Percentiles rank a stretch among this genome's conserved stretches.
Evolutionary conservation across 2,329 filamentous ascomycete genomes (phyloP).

Genomic region (Alternaria hordeiaustralica): DNA sequence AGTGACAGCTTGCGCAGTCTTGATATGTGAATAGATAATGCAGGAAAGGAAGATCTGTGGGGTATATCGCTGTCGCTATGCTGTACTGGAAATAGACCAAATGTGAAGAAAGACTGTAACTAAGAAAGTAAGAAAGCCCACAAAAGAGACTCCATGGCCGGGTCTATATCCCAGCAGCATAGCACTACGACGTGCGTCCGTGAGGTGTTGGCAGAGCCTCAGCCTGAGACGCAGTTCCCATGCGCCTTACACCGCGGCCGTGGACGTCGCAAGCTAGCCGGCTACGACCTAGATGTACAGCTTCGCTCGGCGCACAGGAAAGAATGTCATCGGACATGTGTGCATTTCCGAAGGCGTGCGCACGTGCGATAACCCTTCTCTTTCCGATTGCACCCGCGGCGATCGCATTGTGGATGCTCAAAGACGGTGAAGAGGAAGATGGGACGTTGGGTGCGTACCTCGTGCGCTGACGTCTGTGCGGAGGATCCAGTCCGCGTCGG

Average conservation of each 20-base stretch:
- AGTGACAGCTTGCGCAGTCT: conserved; percentile 13
- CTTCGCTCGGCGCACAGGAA: conserved; percentile 14
- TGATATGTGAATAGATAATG: conserved; percentile 9
- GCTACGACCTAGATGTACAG: conserved; percentile 26
- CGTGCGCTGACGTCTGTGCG: conserved; percentile 13
- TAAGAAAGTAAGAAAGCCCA: conserved; percentile 3
- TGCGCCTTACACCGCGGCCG: conserved; percentile 31
- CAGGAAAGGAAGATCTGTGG: conserved; percentile 14
- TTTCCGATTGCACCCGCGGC: conserved; percentile 16
- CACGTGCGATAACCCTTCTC: conserved; percentile 11
- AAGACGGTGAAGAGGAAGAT: conserved; percentile 12
- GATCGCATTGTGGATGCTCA: conserved; percentile 1
- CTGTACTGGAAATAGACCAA: conserved; percentile 9
- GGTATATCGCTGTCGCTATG: conserved; percentile 14
- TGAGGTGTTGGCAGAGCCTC: conserved; percentile 20
- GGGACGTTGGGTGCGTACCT: conserved; percentile 14
- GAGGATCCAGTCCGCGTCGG: conserved; percentile 12
- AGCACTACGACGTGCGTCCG: conserved; percentile 4
- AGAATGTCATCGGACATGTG: conserved; percentile 10
- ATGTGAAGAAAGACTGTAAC: conserved; percentile 10
- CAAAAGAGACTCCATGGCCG: conserved; percentile 1
- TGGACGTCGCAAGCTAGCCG: conserved; percentile 31
- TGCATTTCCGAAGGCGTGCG: conserved; percentile 4
- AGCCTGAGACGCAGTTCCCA: conserved; percentile 13
- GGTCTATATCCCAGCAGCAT: conserved; percentile 11